Evolutionary conservation across 2,329 filamentous ascomycete species (phyloP).

Genomic region (Penicillium italicum): DNA sequence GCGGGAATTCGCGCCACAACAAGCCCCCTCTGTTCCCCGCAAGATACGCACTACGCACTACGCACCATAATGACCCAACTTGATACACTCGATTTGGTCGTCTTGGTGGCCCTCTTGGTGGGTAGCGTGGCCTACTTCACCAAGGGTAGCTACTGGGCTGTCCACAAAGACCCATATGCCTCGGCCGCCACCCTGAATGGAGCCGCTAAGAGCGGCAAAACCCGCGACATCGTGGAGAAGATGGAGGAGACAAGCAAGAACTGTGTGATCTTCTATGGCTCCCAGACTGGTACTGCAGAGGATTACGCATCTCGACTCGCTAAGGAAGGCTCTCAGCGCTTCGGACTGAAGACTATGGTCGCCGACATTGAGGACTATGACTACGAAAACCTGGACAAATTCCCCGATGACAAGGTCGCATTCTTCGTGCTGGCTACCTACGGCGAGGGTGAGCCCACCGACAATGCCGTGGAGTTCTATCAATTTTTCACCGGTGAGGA

Average conservation of each 20-base stretch:
- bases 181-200: constrained; percentile 60
- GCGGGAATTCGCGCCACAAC: constrained; percentile 2
- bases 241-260: constrained; percentile 96
- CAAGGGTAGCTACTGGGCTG: constrained; percentile 82
- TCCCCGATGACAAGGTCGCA: constrained; percentile 84
- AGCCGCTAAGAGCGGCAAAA: constrained; percentile 73
- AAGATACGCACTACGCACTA: not conserved
- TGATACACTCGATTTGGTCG: constrained; percentile 90
- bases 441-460: constrained; percentile 95
- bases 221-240: constrained; percentile 89
- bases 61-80: constrained; percentile 76
- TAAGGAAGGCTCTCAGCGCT: constrained; percentile 95
- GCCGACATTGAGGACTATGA: constrained; percentile 98
- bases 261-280: constrained; percentile 97
- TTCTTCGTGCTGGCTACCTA: constrained; percentile 98
- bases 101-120: constrained; percentile 78
- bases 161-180: constrained; percentile 85
- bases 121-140: constrained; percentile 95
- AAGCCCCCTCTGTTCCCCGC: constrained; percentile 5
- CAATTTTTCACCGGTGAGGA: constrained; percentile 87
- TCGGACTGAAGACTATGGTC: constrained; percentile 96
- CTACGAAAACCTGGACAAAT: constrained; percentile 84
- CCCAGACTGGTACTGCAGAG: constrained; percentile 96
- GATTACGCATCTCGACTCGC: constrained; percentile 94
- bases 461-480: constrained; percentile 98